phyloP scores from a whole-genome alignment of 441 rosid genomes.

The Mallotus japonicus region DNA sequence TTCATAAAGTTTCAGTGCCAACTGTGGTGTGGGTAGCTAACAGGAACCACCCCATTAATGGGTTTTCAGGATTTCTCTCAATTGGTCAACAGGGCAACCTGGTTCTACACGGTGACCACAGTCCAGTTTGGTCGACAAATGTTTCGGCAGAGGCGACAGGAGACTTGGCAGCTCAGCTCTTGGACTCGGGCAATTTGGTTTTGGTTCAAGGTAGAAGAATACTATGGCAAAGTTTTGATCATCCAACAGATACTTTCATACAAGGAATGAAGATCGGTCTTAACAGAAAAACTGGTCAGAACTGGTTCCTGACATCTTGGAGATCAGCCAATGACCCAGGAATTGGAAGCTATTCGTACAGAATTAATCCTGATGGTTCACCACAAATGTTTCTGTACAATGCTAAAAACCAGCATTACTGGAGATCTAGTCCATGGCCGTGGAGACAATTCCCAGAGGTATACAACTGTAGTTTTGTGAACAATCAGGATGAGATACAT shows the following conservation, averaged over 20 bases:
- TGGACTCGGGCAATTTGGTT: slow-evolving; percentile 38
- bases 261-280: slow-evolving; percentile 9
- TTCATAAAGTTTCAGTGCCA: slow-evolving; percentile 21
- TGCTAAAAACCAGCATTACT: slow-evolving; percentile 4
- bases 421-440: slow-evolving; percentile 21
- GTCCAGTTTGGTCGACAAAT: slow-evolving; percentile 28
- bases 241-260: slow-evolving; percentile 1
- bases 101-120: background rate
- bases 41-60: slow-evolving; percentile 23
- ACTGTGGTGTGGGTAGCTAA: slow-evolving; percentile 30
- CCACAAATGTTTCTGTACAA: slow-evolving; percentile 30
- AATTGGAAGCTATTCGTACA: background rate
- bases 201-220: background rate
- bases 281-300: slow-evolving; percentile 10
- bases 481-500: slow-evolving; percentile 23
- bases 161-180: slow-evolving; percentile 11
- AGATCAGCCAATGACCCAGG: slow-evolving; percentile 19
- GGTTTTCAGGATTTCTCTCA: slow-evolving; percentile 18
- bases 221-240: slow-evolving; percentile 29
- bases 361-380: background rate
- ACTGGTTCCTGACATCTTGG: slow-evolving; percentile 25
- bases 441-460: background rate
- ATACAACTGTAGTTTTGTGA: background rate
- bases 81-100: slow-evolving; percentile 13
- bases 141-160: background rate